Evolutionary conservation across 225 moss, liverwort and hornwort species (phyloP).

Genomic region (Marchantia polymorpha): DNA sequence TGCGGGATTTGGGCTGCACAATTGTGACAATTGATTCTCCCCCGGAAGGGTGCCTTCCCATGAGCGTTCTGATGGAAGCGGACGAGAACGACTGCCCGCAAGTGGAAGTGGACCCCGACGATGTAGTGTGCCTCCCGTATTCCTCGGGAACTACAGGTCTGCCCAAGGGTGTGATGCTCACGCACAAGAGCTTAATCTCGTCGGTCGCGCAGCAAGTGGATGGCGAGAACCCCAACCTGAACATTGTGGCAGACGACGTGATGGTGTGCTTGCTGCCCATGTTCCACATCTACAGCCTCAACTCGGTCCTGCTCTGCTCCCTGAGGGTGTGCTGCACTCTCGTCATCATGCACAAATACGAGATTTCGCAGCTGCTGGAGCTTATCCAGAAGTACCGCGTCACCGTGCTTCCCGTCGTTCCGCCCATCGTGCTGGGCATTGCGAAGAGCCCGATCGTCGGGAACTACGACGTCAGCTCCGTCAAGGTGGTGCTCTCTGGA

Average conservation of each 20-base stretch:
- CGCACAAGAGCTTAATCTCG: constrained; percentile 50
- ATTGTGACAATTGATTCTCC: constrained; percentile 39
- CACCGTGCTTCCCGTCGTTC: constrained; percentile 69
- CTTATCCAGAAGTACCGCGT: constrained; percentile 39
- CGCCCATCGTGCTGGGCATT: constrained; percentile 69
- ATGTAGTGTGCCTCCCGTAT: constrained; percentile 42
- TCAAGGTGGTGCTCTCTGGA: constrained; percentile 61
- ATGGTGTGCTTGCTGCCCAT: constrained; percentile 44
- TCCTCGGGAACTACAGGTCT: constrained; percentile 51
- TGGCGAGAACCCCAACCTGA: constrained; percentile 45
- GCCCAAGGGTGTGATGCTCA: constrained; percentile 52
- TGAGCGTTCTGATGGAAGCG: constrained; percentile 32
- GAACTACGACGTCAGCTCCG: constrained; percentile 58
- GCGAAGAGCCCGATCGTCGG: constrained; percentile 65
- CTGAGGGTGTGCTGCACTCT: constrained; percentile 39
- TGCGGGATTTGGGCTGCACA: constrained; percentile 28
- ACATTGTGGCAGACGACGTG: constrained; percentile 29
- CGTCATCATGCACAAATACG: constrained; percentile 35
- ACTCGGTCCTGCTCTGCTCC: constrained; percentile 42
- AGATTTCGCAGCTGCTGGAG: constrained; percentile 27
- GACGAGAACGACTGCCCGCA: constrained; percentile 39
- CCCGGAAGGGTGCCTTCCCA: constrained; percentile 37
- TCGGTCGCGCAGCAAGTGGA: constrained; percentile 52
- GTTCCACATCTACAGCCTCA: constrained; percentile 48
- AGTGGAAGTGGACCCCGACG: constrained; percentile 38